Evolutionary conservation across 139 green algal species (phyloP).

Genomic region (Asterochloris erici): DNA sequence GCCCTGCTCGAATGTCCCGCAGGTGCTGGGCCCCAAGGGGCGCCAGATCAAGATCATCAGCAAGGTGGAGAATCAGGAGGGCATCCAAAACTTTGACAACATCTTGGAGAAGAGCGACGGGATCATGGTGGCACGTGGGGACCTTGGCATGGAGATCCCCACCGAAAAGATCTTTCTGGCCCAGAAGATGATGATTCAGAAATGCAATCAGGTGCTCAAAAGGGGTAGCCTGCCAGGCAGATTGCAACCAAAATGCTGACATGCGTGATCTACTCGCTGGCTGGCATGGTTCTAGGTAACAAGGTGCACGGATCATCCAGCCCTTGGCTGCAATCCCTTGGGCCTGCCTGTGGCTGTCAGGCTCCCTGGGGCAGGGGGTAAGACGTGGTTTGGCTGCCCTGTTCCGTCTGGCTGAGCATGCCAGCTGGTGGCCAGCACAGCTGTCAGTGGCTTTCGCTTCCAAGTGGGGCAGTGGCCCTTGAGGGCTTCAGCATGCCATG

Average conservation of each 20-base stretch:
- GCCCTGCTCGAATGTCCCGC: background rate
- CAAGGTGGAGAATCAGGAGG: slow-evolving; percentile 99
- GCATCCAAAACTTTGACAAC: slow-evolving; percentile 92
- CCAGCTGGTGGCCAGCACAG: too few relatives aligned
- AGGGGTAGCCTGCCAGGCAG: too few relatives aligned
- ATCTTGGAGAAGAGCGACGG: slow-evolving; percentile 88
- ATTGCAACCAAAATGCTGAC: too few relatives aligned
- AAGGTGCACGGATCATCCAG: background rate
- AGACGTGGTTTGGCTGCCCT: too few relatives aligned
- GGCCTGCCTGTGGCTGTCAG: too few relatives aligned
- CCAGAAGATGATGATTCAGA: slow-evolving; percentile 98
- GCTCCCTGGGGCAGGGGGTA: too few relatives aligned
- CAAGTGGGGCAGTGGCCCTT: too few relatives aligned
- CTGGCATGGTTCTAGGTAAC: background rate
- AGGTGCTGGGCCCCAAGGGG: slow-evolving; percentile 80
- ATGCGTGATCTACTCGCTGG: too few relatives aligned
- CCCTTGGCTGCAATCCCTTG: background rate
- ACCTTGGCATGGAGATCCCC: slow-evolving; percentile 99
- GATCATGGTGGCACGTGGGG: slow-evolving; percentile 89
- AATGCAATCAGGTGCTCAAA: slow-evolving; percentile 79
- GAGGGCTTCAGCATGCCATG: background rate
- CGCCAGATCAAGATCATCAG: slow-evolving; percentile 90
- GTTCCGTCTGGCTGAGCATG: too few relatives aligned
- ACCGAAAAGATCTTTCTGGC: slow-evolving; percentile 99
- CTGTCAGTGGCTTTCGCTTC: too few relatives aligned